Conservation (phyloP, 345 rosid genomes). For the Bruguiera parviflora region DNA sequence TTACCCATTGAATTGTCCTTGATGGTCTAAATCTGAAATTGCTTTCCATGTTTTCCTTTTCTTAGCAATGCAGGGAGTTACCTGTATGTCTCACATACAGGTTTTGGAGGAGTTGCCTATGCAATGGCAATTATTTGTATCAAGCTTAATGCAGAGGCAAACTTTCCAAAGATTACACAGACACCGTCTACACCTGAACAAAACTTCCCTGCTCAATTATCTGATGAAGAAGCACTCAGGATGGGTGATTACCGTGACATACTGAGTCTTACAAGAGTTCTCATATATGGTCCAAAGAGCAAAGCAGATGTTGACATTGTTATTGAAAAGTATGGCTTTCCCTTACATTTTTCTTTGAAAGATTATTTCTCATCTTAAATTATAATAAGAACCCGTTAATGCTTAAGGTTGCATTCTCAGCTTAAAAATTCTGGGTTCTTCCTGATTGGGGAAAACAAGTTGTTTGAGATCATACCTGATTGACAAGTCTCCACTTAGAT, state of each 20-base stretch:
- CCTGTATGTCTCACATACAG: conserved; percentile 89
- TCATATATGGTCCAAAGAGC: conserved; percentile 84
- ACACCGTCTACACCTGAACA: conserved; percentile 29
- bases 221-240: conserved; percentile 70
- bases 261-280: conserved; percentile 91
- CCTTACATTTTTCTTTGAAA: not conserved
- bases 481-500: not conserved
- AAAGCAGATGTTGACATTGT: conserved; percentile 77
- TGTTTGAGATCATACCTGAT: not conserved
- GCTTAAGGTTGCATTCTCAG: not conserved
- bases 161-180: conserved; percentile 28
- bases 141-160: conserved; percentile 57
- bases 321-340: conserved; percentile 51
- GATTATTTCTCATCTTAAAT: not conserved
- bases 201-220: conserved; percentile 40
- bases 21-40: conserved; percentile 5
- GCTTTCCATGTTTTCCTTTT: conserved; percentile 2
- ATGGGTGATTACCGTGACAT: conserved; percentile 98
- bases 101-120: conserved; percentile 86
- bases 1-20: not conserved
- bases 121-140: conserved; percentile 89
- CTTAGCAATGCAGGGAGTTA: conserved; percentile 66
- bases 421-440: not conserved
- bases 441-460: not conserved
- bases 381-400: not conserved